Conservation (phyloP, 176 grass and related monocot genomes). For the Cocos nucifera region DNA sequence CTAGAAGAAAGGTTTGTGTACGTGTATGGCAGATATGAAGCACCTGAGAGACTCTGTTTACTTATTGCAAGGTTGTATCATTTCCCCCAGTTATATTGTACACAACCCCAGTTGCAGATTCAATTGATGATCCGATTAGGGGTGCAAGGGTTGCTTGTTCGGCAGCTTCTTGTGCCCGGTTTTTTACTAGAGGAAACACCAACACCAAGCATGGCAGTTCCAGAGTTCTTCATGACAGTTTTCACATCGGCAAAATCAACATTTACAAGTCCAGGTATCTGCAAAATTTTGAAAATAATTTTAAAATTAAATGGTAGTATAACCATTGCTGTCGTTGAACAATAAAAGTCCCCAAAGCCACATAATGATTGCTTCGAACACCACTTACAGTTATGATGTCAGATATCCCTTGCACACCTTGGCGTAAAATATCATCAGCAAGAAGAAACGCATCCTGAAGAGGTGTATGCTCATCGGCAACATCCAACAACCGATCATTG, state of each 20-base stretch:
- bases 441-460: slow-evolving; percentile 96
- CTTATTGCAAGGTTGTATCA: slow-evolving; percentile 95
- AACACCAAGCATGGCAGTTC: slow-evolving; percentile 88
- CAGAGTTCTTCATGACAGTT: slow-evolving; percentile 89
- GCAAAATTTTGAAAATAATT: slow-evolving; percentile 13
- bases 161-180: slow-evolving; percentile 86
- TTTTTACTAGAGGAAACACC: slow-evolving; percentile 91
- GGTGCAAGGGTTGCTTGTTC: slow-evolving; percentile 93
- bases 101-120: slow-evolving; percentile 80
- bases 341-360: too few relatives aligned
- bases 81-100: slow-evolving; percentile 96
- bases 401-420: slow-evolving; percentile 97
- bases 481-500: slow-evolving; percentile 73
- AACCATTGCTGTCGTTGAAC: too few relatives aligned
- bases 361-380: not conserved
- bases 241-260: slow-evolving; percentile 99
- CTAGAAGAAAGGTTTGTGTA: too few relatives aligned
- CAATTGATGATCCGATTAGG: slow-evolving; percentile 89
- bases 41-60: slow-evolving; percentile 96
- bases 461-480: slow-evolving; percentile 85
- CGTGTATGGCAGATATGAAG: not conserved
- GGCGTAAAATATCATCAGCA: slow-evolving; percentile 90
- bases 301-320: too few relatives aligned
- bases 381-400: slow-evolving; percentile 81
- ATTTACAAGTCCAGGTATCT: slow-evolving; percentile 95